phyloP scores from a whole-genome alignment of 768 basidiomycete genomes.

The Roridomyces roridus region DNA sequence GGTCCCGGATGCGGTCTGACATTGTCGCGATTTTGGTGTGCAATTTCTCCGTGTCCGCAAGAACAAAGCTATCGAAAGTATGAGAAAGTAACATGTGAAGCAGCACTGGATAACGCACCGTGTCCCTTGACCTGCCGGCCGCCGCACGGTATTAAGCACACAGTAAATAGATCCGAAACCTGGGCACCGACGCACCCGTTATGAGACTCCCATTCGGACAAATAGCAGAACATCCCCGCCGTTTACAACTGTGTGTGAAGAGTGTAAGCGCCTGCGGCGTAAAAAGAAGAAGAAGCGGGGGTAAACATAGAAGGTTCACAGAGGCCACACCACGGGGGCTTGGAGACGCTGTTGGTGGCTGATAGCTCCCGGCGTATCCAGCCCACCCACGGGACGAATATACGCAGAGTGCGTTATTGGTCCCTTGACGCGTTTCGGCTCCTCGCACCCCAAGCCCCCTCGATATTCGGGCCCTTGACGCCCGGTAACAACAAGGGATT shows the following conservation, averaged over 20 bases:
- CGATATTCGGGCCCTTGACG: conserved; percentile 1
- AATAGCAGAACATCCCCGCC: conserved; percentile 77
- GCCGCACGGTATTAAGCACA: neutral
- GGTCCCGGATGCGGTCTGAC: conserved; percentile 73
- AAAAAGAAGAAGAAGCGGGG: neutral
- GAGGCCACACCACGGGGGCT: too few relatives aligned
- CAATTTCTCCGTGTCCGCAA: conserved; percentile 73
- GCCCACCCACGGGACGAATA: too few relatives aligned
- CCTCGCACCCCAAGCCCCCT: neutral
- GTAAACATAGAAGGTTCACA: neutral
- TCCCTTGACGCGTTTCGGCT: conserved; percentile 12
- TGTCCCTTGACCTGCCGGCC: conserved; percentile 62
- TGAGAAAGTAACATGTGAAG: conserved; percentile 2
- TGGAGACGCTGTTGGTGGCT: too few relatives aligned
- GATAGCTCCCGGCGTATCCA: conserved; percentile 6
- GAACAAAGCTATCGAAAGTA: conserved; percentile 75
- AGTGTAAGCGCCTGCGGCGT: conserved; percentile 1
- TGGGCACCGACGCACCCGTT: conserved; percentile 44
- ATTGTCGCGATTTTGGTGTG: conserved; percentile 72
- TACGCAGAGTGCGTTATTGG: too few relatives aligned
- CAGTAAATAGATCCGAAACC: neutral
- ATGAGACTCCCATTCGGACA: conserved; percentile 81
- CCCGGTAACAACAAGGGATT: conserved; percentile 1
- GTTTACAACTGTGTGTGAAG: conserved; percentile 58
- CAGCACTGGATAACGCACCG: conserved; percentile 47